Evolutionary conservation across 495 filamentous ascomycete genomes (phyloP), one percentile per base, ranked within the genome.

Genomic region (Monascus purpureus): DNA sequence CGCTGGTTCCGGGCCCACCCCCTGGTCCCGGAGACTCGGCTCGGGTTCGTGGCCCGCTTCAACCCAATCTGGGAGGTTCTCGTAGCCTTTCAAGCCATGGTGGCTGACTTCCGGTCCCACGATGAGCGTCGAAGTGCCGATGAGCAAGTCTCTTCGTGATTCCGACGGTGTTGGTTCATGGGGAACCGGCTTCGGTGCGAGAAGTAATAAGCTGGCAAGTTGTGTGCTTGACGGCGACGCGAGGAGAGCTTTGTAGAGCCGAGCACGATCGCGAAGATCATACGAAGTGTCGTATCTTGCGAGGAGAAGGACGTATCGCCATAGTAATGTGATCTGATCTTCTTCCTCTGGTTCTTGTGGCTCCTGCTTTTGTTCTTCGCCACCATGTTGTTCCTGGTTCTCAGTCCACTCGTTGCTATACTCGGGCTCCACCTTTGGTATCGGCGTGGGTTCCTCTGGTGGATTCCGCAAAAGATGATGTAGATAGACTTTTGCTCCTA

Each of bases 401-500:
- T 65, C 61, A 11, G 45, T 39, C 61, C 61, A 65, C 41, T 63
- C 59, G 23, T 63, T 63, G 23, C 32, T 38, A 8, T 48, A 38
- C 22, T 45, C 28, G n/a, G 51, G 31, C 13, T 50, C 40, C 3
- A 31, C 28, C 5, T 39, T 45, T 12, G 36, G 29, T n/a, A 27
- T 36, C 15, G 30, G 26, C 2, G 29, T 3, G 2, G 23, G 32
- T 26, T 57, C 47, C 18, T 52, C 36, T 2, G 48, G 48, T 16
- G 70, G 64, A 38, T 87, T 88, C 23, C 50, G 50, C 11, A 67
- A 24, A 13, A 95, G 57, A 47, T 92, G 68, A 45, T 93, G 82
- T 2, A 95, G 68, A 48, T 96, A 95, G 4, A 95, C 85, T 40
- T 94, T 95, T 8, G 92, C 88, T 9, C 82, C 90, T 3, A 97